Percentiles rank a stretch among this genome's conserved stretches.
These are phyloP conservation scores for Rosa hybrid DNA, from an alignment of 331 rosid species.

Conservation along the genomic window DNA sequence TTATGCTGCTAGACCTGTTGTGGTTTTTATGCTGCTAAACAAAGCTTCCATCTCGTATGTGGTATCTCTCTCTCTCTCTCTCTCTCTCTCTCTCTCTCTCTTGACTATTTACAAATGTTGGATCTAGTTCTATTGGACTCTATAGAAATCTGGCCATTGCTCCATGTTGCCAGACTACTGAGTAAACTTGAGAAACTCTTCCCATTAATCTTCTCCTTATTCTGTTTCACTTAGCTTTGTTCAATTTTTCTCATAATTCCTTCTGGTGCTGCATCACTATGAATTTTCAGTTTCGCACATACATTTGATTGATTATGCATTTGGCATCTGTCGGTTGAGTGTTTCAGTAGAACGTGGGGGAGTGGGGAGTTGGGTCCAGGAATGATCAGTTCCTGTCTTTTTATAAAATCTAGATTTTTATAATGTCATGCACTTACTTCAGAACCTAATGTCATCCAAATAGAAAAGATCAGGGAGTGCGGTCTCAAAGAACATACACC, in stretches of 20 bases:
- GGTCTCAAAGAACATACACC: too few relatives aligned
- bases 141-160: neutral
- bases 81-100: constrained; percentile 17
- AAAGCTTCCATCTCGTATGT: constrained; percentile 35
- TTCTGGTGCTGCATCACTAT: neutral
- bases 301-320: neutral
- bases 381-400: neutral
- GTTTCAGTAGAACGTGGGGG: neutral
- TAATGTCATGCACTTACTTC: neutral
- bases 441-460: neutral
- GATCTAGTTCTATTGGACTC: neutral
- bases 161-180: neutral
- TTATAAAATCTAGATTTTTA: neutral
- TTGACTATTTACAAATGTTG: neutral
- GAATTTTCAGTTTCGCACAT: neutral
- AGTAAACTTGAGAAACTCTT: neutral
- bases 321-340: constrained; percentile 55
- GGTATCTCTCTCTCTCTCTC: constrained; percentile 39
- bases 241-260: neutral
- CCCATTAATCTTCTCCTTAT: neutral
- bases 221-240: neutral
- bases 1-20: too few relatives aligned
- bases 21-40: too few relatives aligned
- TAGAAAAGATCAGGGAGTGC: neutral
- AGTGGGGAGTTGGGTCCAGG: neutral